Evolutionary conservation across 768 basidiomycete genomes (phyloP).

Genomic region (Pleurotus pulmonarius): DNA sequence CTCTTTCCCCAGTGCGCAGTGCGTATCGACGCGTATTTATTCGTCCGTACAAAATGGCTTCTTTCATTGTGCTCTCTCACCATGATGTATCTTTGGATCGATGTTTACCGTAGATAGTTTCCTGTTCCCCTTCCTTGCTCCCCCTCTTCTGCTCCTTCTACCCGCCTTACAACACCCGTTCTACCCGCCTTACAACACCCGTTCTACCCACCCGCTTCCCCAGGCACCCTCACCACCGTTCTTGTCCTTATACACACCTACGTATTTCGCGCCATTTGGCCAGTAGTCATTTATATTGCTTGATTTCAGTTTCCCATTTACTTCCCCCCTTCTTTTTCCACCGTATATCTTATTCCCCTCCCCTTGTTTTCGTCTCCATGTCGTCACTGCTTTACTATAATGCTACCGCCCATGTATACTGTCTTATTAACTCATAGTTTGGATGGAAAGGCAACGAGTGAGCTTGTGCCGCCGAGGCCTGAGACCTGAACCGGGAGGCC

Average conservation of each 20-base stretch:
- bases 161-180: neutral
- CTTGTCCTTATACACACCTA: slow-evolving; percentile 8
- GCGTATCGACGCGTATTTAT: neutral
- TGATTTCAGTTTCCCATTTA: neutral
- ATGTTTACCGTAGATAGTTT: neutral
- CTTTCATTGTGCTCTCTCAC: neutral
- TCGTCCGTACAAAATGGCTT: neutral
- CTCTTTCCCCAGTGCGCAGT: neutral
- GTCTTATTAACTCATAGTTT: slow-evolving; percentile 7
- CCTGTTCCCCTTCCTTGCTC: neutral
- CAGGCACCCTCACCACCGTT: neutral
- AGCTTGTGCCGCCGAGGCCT: neutral
- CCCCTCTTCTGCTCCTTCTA: no score
- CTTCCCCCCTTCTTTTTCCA: slow-evolving; percentile 1
- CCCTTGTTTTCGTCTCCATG: slow-evolving; percentile 7
- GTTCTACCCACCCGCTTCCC: neutral
- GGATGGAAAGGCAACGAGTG: neutral
- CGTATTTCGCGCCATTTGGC: slow-evolving; percentile 5
- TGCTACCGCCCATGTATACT: slow-evolving; percentile 2
- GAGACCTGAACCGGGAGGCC: no score
- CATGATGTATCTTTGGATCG: slow-evolving; percentile 6
- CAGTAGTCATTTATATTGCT: slow-evolving; percentile 8
- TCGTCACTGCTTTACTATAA: slow-evolving; percentile 12
- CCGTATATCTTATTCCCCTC: slow-evolving; percentile 4
- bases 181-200: neutral